Percentiles rank a stretch among this genome's conserved stretches.
Evolutionary conservation across 2,329 filamentous ascomycete species (phyloP).

Genomic region (Fusarium sp.): DNA sequence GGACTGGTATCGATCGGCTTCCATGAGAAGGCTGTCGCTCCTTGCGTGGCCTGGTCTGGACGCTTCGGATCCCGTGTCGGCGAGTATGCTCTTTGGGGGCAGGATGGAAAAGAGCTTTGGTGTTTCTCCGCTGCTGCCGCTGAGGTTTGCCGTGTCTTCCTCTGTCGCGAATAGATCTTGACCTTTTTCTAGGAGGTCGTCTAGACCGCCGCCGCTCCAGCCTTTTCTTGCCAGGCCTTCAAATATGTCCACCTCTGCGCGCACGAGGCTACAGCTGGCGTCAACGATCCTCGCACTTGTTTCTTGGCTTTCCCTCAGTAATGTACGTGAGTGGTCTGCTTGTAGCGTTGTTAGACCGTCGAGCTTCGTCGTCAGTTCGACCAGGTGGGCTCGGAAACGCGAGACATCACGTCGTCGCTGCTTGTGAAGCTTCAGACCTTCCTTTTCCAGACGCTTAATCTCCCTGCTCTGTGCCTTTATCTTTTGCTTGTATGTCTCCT

Average conservation of each 20-base stretch:
- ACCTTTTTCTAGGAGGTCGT: conserved; percentile 74
- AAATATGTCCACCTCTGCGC: conserved; percentile 78
- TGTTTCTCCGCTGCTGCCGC: conserved; percentile 49
- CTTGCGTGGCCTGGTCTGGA: conserved; percentile 55
- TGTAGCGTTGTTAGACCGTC: conserved; percentile 73
- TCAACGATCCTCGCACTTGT: conserved; percentile 73
- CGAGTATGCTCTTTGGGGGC: conserved; percentile 72
- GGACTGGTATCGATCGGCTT: conserved; percentile 68
- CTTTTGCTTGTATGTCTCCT: conserved; percentile 68
- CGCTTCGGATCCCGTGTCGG: conserved; percentile 59
- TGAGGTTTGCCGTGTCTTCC: conserved; percentile 49
- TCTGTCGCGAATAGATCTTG: conserved; percentile 69
- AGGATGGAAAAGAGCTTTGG: conserved; percentile 73
- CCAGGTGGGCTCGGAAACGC: conserved; percentile 71
- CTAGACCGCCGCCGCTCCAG: conserved; percentile 74
- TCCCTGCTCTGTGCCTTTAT: conserved; percentile 68
- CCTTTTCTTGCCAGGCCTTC: conserved; percentile 75
- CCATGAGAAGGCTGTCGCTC: conserved; percentile 67
- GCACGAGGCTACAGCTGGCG: conserved; percentile 72
- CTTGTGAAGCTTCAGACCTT: conserved; percentile 72
- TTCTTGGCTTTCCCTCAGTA: conserved; percentile 74
- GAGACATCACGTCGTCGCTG: conserved; percentile 71
- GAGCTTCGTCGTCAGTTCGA: conserved; percentile 70
- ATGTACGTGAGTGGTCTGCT: conserved; percentile 68
- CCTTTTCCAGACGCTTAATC: conserved; percentile 73